A percentile compares a stretch with the other conserved stretches of the same genome.
Conservation (phyloP, 2,329 filamentous ascomycete genomes). For the Fusarium subtropicale region DNA sequence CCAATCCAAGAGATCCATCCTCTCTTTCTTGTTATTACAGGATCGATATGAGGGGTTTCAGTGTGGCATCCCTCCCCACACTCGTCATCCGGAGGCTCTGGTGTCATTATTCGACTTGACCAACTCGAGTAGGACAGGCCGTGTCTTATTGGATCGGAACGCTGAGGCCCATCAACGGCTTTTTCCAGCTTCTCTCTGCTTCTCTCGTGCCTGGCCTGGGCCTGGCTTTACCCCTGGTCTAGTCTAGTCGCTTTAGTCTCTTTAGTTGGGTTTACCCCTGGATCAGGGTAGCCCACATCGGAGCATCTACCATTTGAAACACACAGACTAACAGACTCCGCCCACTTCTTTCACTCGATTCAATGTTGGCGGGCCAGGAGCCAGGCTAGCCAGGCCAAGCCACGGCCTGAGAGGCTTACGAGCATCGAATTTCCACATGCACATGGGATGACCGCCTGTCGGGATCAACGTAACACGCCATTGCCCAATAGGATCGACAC, state of each 20-base stretch:
- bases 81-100: conserved; percentile 22
- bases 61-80: conserved; percentile 38
- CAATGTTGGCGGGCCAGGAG: conserved; percentile 5
- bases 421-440: conserved; percentile 19
- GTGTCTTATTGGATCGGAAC: conserved; percentile 22
- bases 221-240: conserved; percentile 28
- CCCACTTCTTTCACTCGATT: conserved; percentile 30
- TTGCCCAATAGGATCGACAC: conserved; percentile 15
- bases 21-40: conserved; percentile 29
- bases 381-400: background rate
- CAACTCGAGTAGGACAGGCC: background rate
- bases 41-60: conserved; percentile 30
- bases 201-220: background rate
- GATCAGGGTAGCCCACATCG: conserved; percentile 14
- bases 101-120: conserved; percentile 4
- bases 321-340: conserved; percentile 19
- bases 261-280: conserved; percentile 12
- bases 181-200: background rate
- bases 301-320: conserved; percentile 33
- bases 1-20: conserved; percentile 2
- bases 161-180: conserved; percentile 25
- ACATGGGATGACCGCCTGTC: conserved; percentile 15
- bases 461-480: conserved; percentile 4
- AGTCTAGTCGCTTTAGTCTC: background rate
- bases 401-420: conserved; percentile 19